phyloP scores from a whole-genome alignment of 176 grass and related monocot genomes.

The Musa itinerans region DNA sequence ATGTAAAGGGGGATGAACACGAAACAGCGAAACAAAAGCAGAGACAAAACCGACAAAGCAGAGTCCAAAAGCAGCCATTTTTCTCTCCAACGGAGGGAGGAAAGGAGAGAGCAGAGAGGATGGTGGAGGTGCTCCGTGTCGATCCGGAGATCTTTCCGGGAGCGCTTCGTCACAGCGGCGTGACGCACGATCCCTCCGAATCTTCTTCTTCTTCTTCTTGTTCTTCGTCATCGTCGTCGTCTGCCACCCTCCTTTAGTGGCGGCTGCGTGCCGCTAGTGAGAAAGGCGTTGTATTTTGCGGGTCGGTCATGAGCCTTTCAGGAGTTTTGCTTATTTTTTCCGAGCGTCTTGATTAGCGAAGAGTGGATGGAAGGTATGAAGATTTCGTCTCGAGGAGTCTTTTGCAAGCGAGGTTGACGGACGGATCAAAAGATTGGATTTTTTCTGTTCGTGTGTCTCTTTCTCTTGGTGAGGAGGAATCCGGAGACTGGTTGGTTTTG shows the following conservation, averaged over 20 bases:
- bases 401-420: not conserved
- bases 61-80: not conserved
- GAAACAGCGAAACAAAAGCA: not conserved
- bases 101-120: not conserved
- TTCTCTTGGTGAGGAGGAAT: not conserved
- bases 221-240: too few relatives aligned
- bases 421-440: conserved; percentile 6
- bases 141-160: not conserved
- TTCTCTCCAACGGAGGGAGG: not conserved
- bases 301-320: not conserved
- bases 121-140: not conserved
- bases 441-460: not conserved
- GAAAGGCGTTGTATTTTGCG: not conserved
- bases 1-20: not conserved
- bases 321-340: not conserved
- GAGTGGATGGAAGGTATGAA: not conserved
- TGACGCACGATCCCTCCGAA: too few relatives aligned
- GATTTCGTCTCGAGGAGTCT: not conserved
- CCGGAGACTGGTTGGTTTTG: not conserved
- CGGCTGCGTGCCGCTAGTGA: not conserved
- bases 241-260: not conserved
- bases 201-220: too few relatives aligned
- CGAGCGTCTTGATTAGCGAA: not conserved
- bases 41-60: not conserved
- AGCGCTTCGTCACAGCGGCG: not conserved